Conservation (phyloP, 345 rosid genomes). For the Dovyalis caffra region DNA sequence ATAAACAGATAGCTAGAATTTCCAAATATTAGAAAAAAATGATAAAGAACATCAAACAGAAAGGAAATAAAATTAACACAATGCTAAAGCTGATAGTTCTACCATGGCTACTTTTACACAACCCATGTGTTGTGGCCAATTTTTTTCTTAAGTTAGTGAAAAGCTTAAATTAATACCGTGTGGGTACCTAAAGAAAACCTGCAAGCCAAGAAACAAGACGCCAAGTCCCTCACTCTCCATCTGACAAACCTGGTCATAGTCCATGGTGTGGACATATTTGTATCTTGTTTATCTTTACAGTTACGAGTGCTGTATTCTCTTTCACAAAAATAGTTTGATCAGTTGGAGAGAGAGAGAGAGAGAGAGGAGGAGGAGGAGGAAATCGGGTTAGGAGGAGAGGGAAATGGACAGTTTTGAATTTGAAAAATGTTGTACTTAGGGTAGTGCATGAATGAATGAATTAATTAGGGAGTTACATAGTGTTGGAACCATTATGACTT, state of each 20-base stretch:
- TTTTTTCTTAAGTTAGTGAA: neutral
- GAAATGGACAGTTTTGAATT: constrained; percentile 39
- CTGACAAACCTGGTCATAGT: constrained; percentile 46
- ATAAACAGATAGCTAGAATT: neutral
- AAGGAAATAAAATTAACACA: neutral
- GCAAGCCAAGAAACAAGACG: constrained; percentile 63
- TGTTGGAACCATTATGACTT: constrained; percentile 37
- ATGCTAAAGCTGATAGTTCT: neutral
- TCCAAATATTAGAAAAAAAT: too few species aligned
- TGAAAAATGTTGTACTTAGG: constrained; percentile 26
- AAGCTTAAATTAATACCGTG: neutral
- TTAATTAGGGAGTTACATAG: constrained; percentile 38
- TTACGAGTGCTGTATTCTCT: neutral
- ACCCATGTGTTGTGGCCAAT: neutral
- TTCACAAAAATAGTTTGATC: too few species aligned
- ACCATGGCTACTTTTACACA: neutral
- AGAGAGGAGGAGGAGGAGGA: too few species aligned
- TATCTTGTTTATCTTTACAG: neutral
- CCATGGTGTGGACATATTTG: constrained; percentile 45
- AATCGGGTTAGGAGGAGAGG: constrained; percentile 27
- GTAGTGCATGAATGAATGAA: constrained; percentile 22
- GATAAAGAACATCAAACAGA: neutral
- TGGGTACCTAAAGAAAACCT: constrained; percentile 47
- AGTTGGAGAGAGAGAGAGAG: too few species aligned
- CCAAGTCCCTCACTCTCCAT: constrained; percentile 62